Evolutionary conservation across 805 yeast genomes (phyloP), one percentile per base, ranked within the genome.

Genomic region (Myxozyma sirexii): DNA sequence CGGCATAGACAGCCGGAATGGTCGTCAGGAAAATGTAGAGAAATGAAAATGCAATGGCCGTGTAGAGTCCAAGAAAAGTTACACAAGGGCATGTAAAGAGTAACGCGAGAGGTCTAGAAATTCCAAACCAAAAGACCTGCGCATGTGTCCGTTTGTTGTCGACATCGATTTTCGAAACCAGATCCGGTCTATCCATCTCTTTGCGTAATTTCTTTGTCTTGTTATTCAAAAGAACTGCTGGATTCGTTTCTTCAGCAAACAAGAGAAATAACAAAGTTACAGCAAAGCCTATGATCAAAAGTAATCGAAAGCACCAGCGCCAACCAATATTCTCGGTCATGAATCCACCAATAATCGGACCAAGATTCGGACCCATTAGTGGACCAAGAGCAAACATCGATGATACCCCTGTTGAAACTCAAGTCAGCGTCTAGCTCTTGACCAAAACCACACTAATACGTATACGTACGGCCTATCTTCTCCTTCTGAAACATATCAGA

Each of bases 231-330:
- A 90, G 84, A 10, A 84, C 88, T 8, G 96, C 96, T 1, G 93
- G 89, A 73, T 86, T 87, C n/a, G 97, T 89, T 76, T 90, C 97
- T 19, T 96, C 96, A 37, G 89, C 81, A 21, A 80, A 67, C 4
- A 82, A 42, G 17, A 66, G 54, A 26, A 64, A 54, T 19, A 56
- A n/a, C 24, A 49, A 33, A 15, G 52, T 35, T 35, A 60, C 35
- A 31, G 45, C 33, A 6, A 42, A 26, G 17, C 65, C 56, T 17
- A 59, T 17, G 35, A 66, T 66, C 12, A 66, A 50, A 50, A 80
- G 71, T 8, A 85, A 79, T 83, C 87, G 84, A 69, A 84, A 85
- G 42, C 23, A 71, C 75, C 48, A 85, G 73, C 53, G 85, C 67
- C n/a, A 77, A 75, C 6, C 87, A 86, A 0, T 83, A 76, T 66